Evolutionary conservation across 2,329 filamentous ascomycete genomes (phyloP).

Genomic region (Metarhizium album): DNA sequence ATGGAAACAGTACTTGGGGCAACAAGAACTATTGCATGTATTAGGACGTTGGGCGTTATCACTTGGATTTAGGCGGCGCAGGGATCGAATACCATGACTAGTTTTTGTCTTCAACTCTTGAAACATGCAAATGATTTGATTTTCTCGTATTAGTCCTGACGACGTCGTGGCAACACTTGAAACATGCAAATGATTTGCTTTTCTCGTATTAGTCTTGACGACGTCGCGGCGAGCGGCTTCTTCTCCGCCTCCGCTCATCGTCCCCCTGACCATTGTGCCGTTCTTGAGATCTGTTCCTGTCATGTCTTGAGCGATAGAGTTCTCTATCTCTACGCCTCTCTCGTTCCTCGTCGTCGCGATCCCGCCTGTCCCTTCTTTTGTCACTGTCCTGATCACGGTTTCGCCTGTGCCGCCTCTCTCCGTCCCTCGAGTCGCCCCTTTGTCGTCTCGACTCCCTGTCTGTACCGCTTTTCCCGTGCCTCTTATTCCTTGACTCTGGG

Average conservation of each 20-base stretch:
- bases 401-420: slow-evolving; percentile 14
- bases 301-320: slow-evolving; percentile 17
- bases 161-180: slow-evolving; percentile 26
- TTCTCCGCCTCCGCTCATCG: slow-evolving; percentile 22
- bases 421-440: slow-evolving; percentile 17
- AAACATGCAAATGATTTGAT: slow-evolving; percentile 12
- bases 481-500: slow-evolving; percentile 16
- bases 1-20: background rate
- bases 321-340: slow-evolving; percentile 10
- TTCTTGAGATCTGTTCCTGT: slow-evolving; percentile 19
- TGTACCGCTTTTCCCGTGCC: slow-evolving; percentile 9
- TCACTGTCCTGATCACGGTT: slow-evolving; percentile 15
- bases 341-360: background rate
- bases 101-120: background rate
- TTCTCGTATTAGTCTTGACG: slow-evolving; percentile 14
- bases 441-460: slow-evolving; percentile 20
- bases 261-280: slow-evolving; percentile 17
- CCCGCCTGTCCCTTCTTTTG: slow-evolving; percentile 4
- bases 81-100: background rate
- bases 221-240: slow-evolving; percentile 32
- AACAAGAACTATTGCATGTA: background rate
- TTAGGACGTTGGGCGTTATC: background rate
- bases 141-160: slow-evolving; percentile 14
- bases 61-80: background rate
- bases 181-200: slow-evolving; percentile 12